Conservation (phyloP, 768 basidiomycete species). For the Candolleomyces aberdarensis region DNA sequence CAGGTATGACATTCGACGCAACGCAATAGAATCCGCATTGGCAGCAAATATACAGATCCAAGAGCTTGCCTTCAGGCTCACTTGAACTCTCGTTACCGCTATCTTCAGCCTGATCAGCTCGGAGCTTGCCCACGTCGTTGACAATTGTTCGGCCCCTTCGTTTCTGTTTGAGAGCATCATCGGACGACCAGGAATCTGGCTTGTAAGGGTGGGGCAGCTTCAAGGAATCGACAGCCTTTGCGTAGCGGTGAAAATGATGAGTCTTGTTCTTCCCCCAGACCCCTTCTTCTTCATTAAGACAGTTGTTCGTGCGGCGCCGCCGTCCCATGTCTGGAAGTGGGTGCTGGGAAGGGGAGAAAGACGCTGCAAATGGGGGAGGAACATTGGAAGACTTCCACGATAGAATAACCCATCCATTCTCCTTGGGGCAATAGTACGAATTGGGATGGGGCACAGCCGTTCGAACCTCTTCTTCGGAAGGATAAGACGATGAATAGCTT, state of each 20-base stretch:
- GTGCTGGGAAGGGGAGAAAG: slow-evolving; percentile 40
- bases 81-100: slow-evolving; percentile 27
- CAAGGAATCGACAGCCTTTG: slow-evolving; percentile 64
- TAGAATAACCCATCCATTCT: slow-evolving; percentile 81
- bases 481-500: slow-evolving; percentile 14
- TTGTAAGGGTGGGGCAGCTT: slow-evolving; percentile 61
- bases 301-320: slow-evolving; percentile 47
- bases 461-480: slow-evolving; percentile 60
- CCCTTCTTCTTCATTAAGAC: slow-evolving; percentile 49
- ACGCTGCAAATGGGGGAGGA: slow-evolving; percentile 56
- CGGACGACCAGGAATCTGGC: slow-evolving; percentile 57
- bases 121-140: slow-evolving; percentile 42
- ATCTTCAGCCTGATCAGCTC: slow-evolving; percentile 31
- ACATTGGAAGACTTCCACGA: slow-evolving; percentile 63
- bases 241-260: slow-evolving; percentile 81
- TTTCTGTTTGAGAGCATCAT: slow-evolving; percentile 50
- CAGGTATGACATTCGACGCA: slow-evolving; percentile 67
- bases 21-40: slow-evolving; percentile 78
- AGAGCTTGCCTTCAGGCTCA: slow-evolving; percentile 50
- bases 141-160: slow-evolving; percentile 36
- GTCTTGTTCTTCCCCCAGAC: slow-evolving; percentile 55
- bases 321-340: slow-evolving; percentile 56
- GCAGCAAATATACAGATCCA: slow-evolving; percentile 83
- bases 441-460: slow-evolving; percentile 76
- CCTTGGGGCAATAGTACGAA: slow-evolving; percentile 78